Evolutionary conservation across 192 early-diverging fungal genomes (phyloP).

Genomic region (Rhizoclosmatium sp.): DNA sequence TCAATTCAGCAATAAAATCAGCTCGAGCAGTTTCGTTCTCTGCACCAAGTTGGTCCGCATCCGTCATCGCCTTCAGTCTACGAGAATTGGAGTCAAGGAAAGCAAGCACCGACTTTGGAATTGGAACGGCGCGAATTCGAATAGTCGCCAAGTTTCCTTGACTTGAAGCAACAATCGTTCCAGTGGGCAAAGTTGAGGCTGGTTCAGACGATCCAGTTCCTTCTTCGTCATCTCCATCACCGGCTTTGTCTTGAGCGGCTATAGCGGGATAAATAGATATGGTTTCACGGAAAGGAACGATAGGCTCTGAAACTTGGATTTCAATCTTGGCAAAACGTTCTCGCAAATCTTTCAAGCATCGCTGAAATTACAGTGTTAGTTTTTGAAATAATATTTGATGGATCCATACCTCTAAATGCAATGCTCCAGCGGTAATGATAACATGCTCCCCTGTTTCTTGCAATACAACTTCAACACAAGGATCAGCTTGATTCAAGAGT

Average conservation of each 20-base stretch:
- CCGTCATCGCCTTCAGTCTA: constrained; percentile 64
- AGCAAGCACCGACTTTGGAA: constrained; percentile 68
- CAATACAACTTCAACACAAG: constrained; percentile 88
- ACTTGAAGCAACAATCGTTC: constrained; percentile 66
- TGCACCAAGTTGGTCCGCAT: constrained; percentile 47
- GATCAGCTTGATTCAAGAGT: constrained; percentile 93
- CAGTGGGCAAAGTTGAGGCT: constrained; percentile 56
- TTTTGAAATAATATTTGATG: constrained; percentile 16
- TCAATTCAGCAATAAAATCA: constrained; percentile 52
- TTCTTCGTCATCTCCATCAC: not conserved
- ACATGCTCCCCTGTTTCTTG: constrained; percentile 98
- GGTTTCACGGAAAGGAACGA: constrained; percentile 97
- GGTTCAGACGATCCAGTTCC: not conserved
- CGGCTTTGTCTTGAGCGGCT: not conserved
- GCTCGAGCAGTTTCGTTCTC: constrained; percentile 31
- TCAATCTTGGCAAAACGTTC: constrained; percentile 95
- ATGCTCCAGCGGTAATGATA: constrained; percentile 94
- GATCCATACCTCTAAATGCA: constrained; percentile 85
- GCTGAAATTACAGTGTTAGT: constrained; percentile 45
- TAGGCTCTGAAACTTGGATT: constrained; percentile 92
- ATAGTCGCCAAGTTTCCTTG: constrained; percentile 68
- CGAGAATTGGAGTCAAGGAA: constrained; percentile 62
- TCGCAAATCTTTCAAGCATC: constrained; percentile 91
- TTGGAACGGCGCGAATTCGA: constrained; percentile 71
- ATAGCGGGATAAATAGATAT: constrained; percentile 63